These are phyloP conservation scores for Sphaerulina musiva DNA, from an alignment of 2,329 filamentous ascomycete species.

Conservation along the genomic window DNA sequence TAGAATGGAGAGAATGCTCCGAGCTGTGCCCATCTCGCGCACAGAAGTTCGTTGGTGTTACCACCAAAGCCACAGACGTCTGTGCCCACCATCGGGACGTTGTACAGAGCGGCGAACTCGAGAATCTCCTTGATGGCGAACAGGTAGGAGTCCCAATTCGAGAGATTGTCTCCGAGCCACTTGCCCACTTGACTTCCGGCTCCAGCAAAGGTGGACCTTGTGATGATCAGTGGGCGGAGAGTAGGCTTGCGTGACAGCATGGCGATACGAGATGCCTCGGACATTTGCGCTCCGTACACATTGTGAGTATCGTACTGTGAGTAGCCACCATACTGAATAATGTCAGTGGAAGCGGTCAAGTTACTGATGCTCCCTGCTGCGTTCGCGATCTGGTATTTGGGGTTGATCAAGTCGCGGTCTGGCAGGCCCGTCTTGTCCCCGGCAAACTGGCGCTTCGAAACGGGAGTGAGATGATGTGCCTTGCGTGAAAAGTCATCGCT, in stretches of 20 bases:
- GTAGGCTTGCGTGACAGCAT: conserved; percentile 60
- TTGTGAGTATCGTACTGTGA: conserved; percentile 72
- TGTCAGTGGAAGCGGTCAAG: conserved; percentile 56
- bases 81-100: conserved; percentile 44
- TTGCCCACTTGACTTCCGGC: conserved; percentile 56
- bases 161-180: conserved; percentile 54
- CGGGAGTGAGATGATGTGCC: conserved; percentile 11
- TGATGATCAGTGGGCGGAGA: conserved; percentile 64
- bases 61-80: conserved; percentile 73
- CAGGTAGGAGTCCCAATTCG: conserved; percentile 42
- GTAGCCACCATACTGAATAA: conserved; percentile 61
- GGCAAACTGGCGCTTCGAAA: conserved; percentile 19
- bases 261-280: conserved; percentile 54
- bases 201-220: conserved; percentile 68
- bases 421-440: conserved; percentile 48
- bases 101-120: conserved; percentile 43
- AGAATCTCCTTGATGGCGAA: conserved; percentile 40
- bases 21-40: conserved; percentile 67
- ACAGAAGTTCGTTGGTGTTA: conserved; percentile 61
- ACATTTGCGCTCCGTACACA: conserved; percentile 72
- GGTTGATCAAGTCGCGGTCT: conserved; percentile 56
- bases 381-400: conserved; percentile 61
- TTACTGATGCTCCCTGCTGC: conserved; percentile 44
- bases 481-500: conserved; percentile 10
- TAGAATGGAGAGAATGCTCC: conserved; percentile 71